phyloP scores from a whole-genome alignment of 2,329 filamentous ascomycete species.

The Penicillium sp. region DNA sequence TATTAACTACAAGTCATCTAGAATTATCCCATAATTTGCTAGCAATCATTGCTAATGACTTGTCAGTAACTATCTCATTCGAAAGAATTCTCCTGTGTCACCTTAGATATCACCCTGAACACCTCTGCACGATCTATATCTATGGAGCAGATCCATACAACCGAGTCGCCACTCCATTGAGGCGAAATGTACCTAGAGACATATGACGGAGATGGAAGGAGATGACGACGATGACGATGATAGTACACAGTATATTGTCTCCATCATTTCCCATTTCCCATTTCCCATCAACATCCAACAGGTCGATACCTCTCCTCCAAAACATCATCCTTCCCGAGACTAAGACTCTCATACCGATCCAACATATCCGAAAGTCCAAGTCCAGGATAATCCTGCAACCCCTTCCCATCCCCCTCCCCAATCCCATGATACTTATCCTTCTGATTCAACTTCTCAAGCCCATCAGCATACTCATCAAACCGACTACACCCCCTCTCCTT shows the following conservation, averaged over 20 bases:
- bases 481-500: constrained; percentile 15
- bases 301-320: constrained; percentile 22
- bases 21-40: neutral
- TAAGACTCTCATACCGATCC: constrained; percentile 41
- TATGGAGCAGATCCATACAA: neutral
- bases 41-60: neutral
- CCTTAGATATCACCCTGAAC: neutral
- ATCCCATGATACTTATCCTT: constrained; percentile 35
- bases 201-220: neutral
- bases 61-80: neutral
- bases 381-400: constrained; percentile 29
- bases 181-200: neutral
- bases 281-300: constrained; percentile 4
- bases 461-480: constrained; percentile 36
- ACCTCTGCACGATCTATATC: neutral
- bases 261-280: neutral
- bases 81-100: neutral
- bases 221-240: neutral
- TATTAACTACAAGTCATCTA: neutral
- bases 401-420: constrained; percentile 10
- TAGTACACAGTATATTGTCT: neutral
- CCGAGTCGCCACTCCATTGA: neutral
- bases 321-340: constrained; percentile 37
- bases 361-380: constrained; percentile 39
- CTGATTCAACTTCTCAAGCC: constrained; percentile 35